These are phyloP conservation scores for Zoysia matrella DNA, from an alignment of 202 grass and related monocot species.

Conservation along the genomic window DNA sequence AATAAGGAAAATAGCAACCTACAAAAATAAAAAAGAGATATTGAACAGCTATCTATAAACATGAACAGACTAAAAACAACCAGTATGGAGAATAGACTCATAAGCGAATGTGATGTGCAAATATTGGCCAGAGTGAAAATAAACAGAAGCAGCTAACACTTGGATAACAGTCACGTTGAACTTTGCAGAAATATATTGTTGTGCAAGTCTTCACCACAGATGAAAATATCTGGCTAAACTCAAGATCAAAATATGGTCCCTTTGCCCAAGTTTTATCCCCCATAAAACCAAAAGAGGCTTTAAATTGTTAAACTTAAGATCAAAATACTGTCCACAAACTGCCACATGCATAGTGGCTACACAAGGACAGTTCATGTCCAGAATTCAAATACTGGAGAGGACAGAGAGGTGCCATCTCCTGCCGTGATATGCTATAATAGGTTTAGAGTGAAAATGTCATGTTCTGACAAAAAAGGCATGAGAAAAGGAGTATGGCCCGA, in stretches of 20 bases:
- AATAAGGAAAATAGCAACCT: slow-evolving; percentile 99
- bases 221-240: slow-evolving; percentile 19
- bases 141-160: background rate
- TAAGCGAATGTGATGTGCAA: background rate
- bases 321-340: background rate
- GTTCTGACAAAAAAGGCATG: background rate
- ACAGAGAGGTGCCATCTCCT: background rate
- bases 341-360: background rate
- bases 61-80: slow-evolving; percentile 8
- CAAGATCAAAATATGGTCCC: background rate
- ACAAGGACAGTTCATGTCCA: background rate
- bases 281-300: background rate
- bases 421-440: background rate
- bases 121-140: slow-evolving; percentile 22
- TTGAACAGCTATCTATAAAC: slow-evolving; percentile 20
- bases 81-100: slow-evolving; percentile 29
- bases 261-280: slow-evolving; percentile 8
- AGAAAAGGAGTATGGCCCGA: background rate
- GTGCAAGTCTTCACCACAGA: background rate
- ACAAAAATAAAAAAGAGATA: slow-evolving; percentile 30
- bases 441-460: background rate
- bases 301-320: background rate
- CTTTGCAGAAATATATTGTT: background rate
- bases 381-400: background rate
- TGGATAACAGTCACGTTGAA: background rate